Evolutionary conservation across 2,329 filamentous ascomycete species (phyloP).

Genomic region (Trichoderma brevicompactum): DNA sequence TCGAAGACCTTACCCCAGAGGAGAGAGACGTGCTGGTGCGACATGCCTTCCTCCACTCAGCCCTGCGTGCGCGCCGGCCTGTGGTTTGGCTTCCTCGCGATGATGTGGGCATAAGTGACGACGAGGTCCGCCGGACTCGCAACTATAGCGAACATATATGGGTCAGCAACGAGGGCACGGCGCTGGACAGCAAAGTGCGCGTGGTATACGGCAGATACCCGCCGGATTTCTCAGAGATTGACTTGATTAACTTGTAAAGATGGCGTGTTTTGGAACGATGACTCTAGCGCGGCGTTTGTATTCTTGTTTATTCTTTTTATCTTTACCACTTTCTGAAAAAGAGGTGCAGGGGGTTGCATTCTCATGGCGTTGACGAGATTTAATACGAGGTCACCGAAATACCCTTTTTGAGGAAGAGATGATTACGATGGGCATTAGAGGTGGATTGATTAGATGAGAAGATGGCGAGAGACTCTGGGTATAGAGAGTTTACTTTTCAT

Average conservation of each 20-base stretch:
- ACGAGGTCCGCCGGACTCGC: slow-evolving; percentile 81
- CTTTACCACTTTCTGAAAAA: neutral
- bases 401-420: neutral
- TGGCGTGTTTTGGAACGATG: neutral
- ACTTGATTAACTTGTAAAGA: slow-evolving; percentile 76
- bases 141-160: slow-evolving; percentile 79
- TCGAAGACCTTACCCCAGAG: slow-evolving; percentile 90
- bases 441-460: neutral
- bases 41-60: slow-evolving; percentile 88
- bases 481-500: slow-evolving; percentile 1
- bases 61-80: slow-evolving; percentile 80
- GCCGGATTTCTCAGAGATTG: slow-evolving; percentile 86
- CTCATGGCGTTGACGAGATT: slow-evolving; percentile 17
- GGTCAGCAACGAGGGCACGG: slow-evolving; percentile 93
- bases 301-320: neutral
- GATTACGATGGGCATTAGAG: neutral
- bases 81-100: slow-evolving; percentile 95
- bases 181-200: slow-evolving; percentile 78
- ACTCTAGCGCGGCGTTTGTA: slow-evolving; percentile 11
- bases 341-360: neutral
- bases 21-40: slow-evolving; percentile 84
- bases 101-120: slow-evolving; percentile 85
- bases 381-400: neutral
- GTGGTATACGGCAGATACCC: slow-evolving; percentile 85
- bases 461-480: neutral